phyloP scores from a whole-genome alignment of 306 rosid genomes.

The Alnus rubra region DNA sequence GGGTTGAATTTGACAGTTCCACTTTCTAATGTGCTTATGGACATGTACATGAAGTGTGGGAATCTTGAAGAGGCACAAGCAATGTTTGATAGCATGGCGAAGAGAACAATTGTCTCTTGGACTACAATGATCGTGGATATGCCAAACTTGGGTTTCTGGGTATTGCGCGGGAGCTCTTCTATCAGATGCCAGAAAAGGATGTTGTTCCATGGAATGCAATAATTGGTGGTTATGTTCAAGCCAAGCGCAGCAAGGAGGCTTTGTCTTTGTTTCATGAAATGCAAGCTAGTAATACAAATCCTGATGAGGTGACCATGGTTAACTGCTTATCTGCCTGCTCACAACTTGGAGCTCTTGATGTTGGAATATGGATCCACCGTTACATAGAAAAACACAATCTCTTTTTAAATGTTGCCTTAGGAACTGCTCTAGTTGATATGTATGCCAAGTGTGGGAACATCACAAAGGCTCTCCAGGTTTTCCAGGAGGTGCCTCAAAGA shows the following conservation, averaged over 20 bases:
- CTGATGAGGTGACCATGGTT: conserved; percentile 67
- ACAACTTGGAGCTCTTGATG: conserved; percentile 76
- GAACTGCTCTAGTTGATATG: conserved; percentile 86
- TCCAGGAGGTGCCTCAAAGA: conserved; percentile 58
- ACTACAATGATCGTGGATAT: conserved; percentile 71
- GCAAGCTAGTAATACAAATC: conserved; percentile 59
- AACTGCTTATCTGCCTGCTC: conserved; percentile 82
- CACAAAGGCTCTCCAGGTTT: conserved; percentile 65
- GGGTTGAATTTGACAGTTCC: conserved; percentile 57
- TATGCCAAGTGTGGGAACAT: conserved; percentile 84
- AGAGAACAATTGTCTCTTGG: conserved; percentile 73
- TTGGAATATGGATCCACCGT: conserved; percentile 81
- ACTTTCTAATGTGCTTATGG: conserved; percentile 70
- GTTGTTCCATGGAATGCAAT: conserved; percentile 86
- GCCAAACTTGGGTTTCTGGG: conserved; percentile 65
- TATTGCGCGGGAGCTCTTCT: conserved; percentile 51
- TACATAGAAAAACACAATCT: conserved; percentile 54
- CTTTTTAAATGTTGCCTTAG: conserved; percentile 55
- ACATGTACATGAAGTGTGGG: conserved; percentile 79
- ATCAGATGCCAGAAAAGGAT: conserved; percentile 66
- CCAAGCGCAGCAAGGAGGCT: conserved; percentile 71
- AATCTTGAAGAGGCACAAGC: conserved; percentile 48
- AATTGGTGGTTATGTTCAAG: conserved; percentile 74
- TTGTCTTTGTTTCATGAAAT: conserved; percentile 76
- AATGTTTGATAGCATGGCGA: conserved; percentile 53